Evolutionary conservation across 1,284 basidiomycete genomes (phyloP).

Genomic region (Pterulicium gracile): DNA sequence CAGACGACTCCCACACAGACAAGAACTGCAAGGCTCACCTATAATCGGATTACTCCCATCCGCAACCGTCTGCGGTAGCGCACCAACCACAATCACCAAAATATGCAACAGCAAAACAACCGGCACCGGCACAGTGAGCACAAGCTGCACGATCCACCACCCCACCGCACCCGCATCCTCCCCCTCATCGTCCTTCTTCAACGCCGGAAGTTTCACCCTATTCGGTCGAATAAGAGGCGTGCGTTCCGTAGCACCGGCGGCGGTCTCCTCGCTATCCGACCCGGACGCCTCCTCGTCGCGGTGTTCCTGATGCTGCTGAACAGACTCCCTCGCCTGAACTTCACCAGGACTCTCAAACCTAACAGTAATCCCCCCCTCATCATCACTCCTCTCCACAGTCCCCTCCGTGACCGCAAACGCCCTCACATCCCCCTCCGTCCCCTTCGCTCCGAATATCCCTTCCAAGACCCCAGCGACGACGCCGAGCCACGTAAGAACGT

Average conservation of each 20-base stretch:
- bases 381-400: constrained; percentile 17
- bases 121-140: constrained; percentile 46
- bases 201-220: constrained; percentile 9
- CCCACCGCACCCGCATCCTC: constrained; percentile 27
- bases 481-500: constrained; percentile 37
- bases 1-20: constrained; percentile 1
- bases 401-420: constrained; percentile 8
- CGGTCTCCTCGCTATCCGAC: too few relatives aligned
- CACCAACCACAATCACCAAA: constrained; percentile 34
- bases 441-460: constrained; percentile 15
- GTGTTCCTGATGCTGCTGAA: constrained; percentile 14
- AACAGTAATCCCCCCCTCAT: constrained; percentile 10
- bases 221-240: constrained; percentile 36
- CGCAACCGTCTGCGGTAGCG: constrained; percentile 46
- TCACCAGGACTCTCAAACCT: neutral
- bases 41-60: constrained; percentile 46
- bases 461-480: constrained; percentile 34
- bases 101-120: constrained; percentile 50
- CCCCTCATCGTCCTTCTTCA: constrained; percentile 16
- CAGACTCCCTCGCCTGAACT: constrained; percentile 3
- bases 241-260: constrained; percentile 29
- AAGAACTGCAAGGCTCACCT: too few relatives aligned
- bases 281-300: constrained; percentile 16
- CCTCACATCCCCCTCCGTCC: constrained; percentile 12
- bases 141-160: constrained; percentile 56